Percentiles rank a stretch among this genome's conserved stretches.
These are phyloP conservation scores for Leccinellum rugosiceps DNA, from an alignment of 768 basidiomycete species.

Conservation along the genomic window DNA sequence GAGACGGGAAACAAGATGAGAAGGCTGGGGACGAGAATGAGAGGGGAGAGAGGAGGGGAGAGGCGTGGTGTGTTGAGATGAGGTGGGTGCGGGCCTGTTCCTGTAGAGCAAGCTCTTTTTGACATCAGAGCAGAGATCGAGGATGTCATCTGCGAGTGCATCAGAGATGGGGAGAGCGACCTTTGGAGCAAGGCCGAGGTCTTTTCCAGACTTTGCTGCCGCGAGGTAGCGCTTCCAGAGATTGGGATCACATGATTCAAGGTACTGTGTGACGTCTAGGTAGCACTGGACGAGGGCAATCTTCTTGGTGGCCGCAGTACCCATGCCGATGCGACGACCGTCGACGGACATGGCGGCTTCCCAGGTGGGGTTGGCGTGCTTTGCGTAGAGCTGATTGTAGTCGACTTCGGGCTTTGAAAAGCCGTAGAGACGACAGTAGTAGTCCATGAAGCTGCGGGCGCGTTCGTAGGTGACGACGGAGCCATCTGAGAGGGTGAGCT, in stretches of 20 bases:
- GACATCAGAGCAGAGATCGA: constrained; percentile 67
- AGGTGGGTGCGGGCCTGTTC: constrained; percentile 49
- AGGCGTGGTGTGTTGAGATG: constrained; percentile 7
- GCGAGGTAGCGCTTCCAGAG: constrained; percentile 73
- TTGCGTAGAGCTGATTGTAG: constrained; percentile 37
- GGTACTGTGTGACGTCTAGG: constrained; percentile 83
- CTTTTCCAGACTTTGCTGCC: constrained; percentile 60
- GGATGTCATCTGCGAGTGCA: constrained; percentile 63
- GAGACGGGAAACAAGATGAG: constrained; percentile 23
- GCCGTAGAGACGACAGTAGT: constrained; percentile 78
- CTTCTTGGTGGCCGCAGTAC: constrained; percentile 68
- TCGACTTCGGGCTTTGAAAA: constrained; percentile 73
- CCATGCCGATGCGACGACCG: constrained; percentile 80
- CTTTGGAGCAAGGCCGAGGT: constrained; percentile 68
- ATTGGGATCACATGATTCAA: constrained; percentile 77
- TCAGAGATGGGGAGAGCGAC: constrained; percentile 65
- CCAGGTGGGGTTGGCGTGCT: constrained; percentile 42
- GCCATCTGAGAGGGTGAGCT: constrained; percentile 56
- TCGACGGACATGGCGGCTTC: constrained; percentile 75
- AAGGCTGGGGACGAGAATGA: constrained; percentile 28
- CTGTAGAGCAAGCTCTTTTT: constrained; percentile 60
- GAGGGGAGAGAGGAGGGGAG: constrained; percentile 10
- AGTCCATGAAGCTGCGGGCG: constrained; percentile 91
- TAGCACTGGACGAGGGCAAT: constrained; percentile 67
- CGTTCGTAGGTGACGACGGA: constrained; percentile 62